Base-by-base conservation (phyloP, 192 early-diverging fungal genomes). In the Gonapodya sp. region DNA sequence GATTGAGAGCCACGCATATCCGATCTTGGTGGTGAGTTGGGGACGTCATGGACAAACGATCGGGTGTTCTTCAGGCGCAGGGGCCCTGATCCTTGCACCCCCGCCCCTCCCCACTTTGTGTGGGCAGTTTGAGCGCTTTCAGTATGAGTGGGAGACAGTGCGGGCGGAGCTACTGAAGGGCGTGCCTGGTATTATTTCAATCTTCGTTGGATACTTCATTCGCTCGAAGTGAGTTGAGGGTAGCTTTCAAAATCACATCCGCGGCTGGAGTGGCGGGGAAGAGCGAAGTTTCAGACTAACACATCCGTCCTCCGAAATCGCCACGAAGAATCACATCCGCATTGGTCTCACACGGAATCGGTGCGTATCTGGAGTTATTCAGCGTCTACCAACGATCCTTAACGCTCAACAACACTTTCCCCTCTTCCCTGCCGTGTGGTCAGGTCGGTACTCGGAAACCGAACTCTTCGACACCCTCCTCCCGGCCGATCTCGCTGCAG, bases 391-490 rank as follows among this genome's bases (percentile, higher is more conserved):
- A 64, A 64, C 46, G 46, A 64, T 24, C 46, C 46, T 24, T 64
- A 64, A 64, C 8, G 24, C 46, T 64, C 46, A 64, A 64, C 46
- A 64, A 64, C 46, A 64, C 8, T 64, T 64, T 64, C 46, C 46
- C 24, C 46, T 64, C 46, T 64, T 64, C 46, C 46, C 46, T 64
- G 46, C 24, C 46, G 46, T 64, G 46, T 64, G 46, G 46, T 64
- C 46, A 64, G 46, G 46, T 64, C 46, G 46, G 46, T 77, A 77
- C 75, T 32, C 30, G 30, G 34, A 77, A 34, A 32, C 75, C 8
- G 75, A 77, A 33, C 30, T 77, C 75, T 77, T 32, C 75, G 75
- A 77, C 75, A 18, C 30, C 18, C 18, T 77, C 75, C 75, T 77
- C 30, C 75, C 75, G 14, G 75, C 75, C 30, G 75, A 77, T 34